These are phyloP conservation scores for Xylogone sp. DNA, from an alignment of 2,329 filamentous ascomycete genomes.

Conservation along the genomic window DNA sequence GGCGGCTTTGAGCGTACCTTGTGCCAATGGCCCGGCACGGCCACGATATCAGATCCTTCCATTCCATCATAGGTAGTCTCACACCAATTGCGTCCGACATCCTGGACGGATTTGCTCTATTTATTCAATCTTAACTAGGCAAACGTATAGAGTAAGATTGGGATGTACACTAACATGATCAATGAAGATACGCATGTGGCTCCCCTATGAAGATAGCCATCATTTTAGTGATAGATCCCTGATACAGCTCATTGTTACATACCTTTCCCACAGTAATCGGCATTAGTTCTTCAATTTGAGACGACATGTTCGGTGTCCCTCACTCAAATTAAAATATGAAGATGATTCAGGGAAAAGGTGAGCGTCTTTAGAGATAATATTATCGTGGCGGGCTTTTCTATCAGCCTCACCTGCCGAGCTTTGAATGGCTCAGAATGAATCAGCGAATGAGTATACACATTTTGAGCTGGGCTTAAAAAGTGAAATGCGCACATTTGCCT, in stretches of 20 bases:
- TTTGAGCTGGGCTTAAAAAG: too few species aligned
- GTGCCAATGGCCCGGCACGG: slow-evolving; percentile 9
- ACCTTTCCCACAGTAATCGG: background rate
- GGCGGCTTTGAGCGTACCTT: too few species aligned
- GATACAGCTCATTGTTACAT: background rate
- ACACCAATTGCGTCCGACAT: slow-evolving; percentile 4
- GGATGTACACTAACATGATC: background rate
- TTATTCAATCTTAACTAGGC: background rate
- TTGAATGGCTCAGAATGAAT: too few species aligned
- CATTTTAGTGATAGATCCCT: background rate
- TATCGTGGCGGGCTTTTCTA: too few species aligned
- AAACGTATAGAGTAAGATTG: background rate
- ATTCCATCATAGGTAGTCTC: slow-evolving; percentile 8
- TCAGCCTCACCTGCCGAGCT: too few species aligned
- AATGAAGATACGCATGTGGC: background rate
- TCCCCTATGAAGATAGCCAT: background rate
- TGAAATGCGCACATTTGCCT: too few species aligned
- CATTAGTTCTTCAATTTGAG: background rate
- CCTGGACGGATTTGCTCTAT: slow-evolving; percentile 6
- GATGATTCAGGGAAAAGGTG: too few species aligned
- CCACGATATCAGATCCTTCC: slow-evolving; percentile 4
- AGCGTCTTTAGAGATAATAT: too few species aligned
- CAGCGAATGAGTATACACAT: too few species aligned
- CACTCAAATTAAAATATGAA: too few species aligned
- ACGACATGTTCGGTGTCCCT: background rate